A percentile compares a stretch with the other conserved stretches of the same genome.
Conservation (phyloP, 805 yeast genomes). For the Dipodascus albidus region DNA sequence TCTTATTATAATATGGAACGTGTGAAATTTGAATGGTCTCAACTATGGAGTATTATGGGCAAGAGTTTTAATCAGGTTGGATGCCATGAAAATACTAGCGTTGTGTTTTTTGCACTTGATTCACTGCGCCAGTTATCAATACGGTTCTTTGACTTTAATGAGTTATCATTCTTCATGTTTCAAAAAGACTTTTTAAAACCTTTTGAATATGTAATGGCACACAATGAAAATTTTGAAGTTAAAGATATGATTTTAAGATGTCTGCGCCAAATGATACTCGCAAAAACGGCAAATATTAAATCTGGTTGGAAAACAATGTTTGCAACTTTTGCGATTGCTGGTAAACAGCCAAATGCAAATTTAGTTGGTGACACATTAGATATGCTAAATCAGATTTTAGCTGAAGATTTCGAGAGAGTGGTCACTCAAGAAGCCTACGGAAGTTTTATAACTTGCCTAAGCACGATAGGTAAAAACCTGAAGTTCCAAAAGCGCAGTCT, state of each 20-base stretch:
- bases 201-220: conserved; percentile 63
- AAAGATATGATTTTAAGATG: conserved; percentile 87
- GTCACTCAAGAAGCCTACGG: conserved; percentile 55
- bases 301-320: conserved; percentile 95
- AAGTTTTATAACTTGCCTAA: conserved; percentile 62
- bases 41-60: conserved; percentile 92
- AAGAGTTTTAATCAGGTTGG: conserved; percentile 79
- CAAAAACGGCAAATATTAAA: conserved; percentile 60
- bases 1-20: conserved; percentile 96
- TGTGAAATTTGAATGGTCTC: conserved; percentile 93
- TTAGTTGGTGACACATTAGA: conserved; percentile 55
- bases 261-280: conserved; percentile 69
- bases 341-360: conserved; percentile 36
- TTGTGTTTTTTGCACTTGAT: conserved; percentile 85
- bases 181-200: conserved; percentile 91
- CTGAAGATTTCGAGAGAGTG: conserved; percentile 50
- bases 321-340: conserved; percentile 65
- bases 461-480: conserved; percentile 75
- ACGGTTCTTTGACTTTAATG: conserved; percentile 88
- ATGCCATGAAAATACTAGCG: conserved; percentile 60
- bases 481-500: conserved; percentile 70
- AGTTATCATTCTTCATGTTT: conserved; percentile 87
- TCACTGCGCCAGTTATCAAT: conserved; percentile 86
- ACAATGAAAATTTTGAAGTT: conserved; percentile 57
- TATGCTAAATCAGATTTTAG: conserved; percentile 49